A percentile compares a stretch with the other conserved stretches of the same genome.
Conservation (phyloP, 2,329 filamentous ascomycete genomes). For the Ramularia endophylla region DNA sequence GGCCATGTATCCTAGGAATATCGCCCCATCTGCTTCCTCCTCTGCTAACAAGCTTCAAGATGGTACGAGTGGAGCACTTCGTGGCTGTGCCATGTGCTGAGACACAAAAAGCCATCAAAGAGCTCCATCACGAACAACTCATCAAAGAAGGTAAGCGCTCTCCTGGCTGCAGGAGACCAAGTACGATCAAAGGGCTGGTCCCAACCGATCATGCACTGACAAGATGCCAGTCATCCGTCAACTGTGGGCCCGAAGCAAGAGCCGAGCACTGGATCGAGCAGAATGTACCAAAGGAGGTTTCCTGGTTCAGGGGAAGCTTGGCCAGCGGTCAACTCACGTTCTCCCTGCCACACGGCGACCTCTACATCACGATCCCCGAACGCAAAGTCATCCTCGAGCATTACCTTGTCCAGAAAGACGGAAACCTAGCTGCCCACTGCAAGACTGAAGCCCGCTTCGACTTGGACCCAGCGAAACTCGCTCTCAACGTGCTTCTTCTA, state of each 20-base stretch:
- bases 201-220: neutral
- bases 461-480: neutral
- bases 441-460: neutral
- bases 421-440: neutral
- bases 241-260: neutral
- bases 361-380: neutral
- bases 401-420: no score
- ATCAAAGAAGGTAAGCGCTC: neutral
- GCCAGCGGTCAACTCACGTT: neutral
- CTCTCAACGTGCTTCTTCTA: neutral
- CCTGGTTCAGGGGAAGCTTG: neutral
- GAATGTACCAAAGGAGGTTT: neutral
- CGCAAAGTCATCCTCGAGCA: no score
- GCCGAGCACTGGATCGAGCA: neutral
- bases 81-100: neutral
- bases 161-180: neutral
- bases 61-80: slow-evolving; percentile 1
- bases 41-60: no score
- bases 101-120: neutral
- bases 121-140: neutral
- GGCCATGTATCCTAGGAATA: no score
- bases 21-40: no score
- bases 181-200: neutral
- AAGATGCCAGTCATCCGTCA: neutral
- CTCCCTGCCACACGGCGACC: neutral